Base-by-base conservation (phyloP, 129 eudicot genomes). In the Ambrosia trifida region DNA sequence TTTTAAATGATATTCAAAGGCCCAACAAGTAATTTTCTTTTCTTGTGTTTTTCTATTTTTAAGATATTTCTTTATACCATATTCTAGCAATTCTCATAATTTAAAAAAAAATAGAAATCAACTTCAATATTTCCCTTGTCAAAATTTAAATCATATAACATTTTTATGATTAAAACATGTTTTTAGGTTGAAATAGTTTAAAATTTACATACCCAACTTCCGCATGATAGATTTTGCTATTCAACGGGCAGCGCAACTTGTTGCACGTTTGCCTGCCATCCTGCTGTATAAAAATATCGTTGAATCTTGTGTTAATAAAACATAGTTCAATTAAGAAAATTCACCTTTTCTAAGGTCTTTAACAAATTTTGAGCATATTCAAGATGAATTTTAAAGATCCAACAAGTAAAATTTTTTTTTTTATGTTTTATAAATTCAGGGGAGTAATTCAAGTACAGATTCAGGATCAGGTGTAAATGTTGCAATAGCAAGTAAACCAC, bases 391-490 rank as follows among this genome's bases (percentile, higher is more conserved):
- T 30, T 9, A 20, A 65, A 40, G 16, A 65, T 66, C 74, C 46
- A 52, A 18, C 31, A 78, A 61, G 65, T 40, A 60, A 20, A 24
- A 12, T 11, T 77, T 31, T 65, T 75, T 88, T 52, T 64, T 66
- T 75, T 19, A 63, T 57, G 40, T 83, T 72, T 83, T 74, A 79
- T 84, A 79, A 72, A 79, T 1, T 24, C 89, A 82, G 86, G 80
- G 61, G 49, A 58, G 83, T 70, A 84, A 76, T 75, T 86, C 78
- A 61, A 87, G 90, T 79, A 74, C 80, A 18, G 96, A 87, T 83
- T 93, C 95, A 77, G 96, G 90, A 45, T 88, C 96, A 83, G 88
- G 69, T 66, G 81, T 86, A 64, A 83, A 87, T 50, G 70, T 51
- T 53, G 78, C 92, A 68, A 30, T 80, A 68, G 77, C 87, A 43